These are phyloP conservation scores for Aspergillus hancockii DNA, from an alignment of 495 filamentous ascomycete species.

Conservation along the genomic window DNA sequence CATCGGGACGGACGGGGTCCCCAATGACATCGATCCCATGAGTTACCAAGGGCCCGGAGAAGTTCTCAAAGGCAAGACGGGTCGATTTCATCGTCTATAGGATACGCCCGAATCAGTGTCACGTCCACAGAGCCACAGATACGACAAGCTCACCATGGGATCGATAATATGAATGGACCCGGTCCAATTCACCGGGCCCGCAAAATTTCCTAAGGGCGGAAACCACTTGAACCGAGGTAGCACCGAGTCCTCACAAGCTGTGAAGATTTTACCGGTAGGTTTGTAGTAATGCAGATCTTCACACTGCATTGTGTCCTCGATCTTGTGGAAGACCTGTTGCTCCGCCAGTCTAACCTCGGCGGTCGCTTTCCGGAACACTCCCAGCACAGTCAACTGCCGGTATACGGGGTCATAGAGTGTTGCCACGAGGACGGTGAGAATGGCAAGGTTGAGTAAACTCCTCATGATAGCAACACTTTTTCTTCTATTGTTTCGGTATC, in stretches of 20 bases:
- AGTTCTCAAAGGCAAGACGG: constrained; percentile 51
- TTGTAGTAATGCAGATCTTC: constrained; percentile 62
- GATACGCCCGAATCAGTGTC: neutral
- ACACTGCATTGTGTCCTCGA: constrained; percentile 56
- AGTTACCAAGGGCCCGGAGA: constrained; percentile 54
- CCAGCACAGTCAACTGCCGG: constrained; percentile 32
- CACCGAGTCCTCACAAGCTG: constrained; percentile 54
- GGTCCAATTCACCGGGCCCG: constrained; percentile 31
- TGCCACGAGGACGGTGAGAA: constrained; percentile 37
- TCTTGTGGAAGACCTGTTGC: constrained; percentile 37
- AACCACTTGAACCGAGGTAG: constrained; percentile 56
- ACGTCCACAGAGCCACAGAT: too few species aligned
- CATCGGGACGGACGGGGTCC: constrained; percentile 39
- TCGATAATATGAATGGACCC: constrained; percentile 58
- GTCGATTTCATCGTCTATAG: constrained; percentile 50
- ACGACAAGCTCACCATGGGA: constrained; percentile 40
- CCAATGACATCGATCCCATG: constrained; percentile 62
- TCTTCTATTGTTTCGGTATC: neutral
- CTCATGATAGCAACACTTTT: constrained; percentile 23
- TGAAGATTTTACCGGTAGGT: constrained; percentile 51
- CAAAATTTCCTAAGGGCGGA: constrained; percentile 47
- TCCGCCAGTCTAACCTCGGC: constrained; percentile 29
- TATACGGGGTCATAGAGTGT: constrained; percentile 32
- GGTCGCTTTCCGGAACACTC: constrained; percentile 25
- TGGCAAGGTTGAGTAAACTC: constrained; percentile 28